Base-by-base conservation (phyloP, 768 basidiomycete genomes). In the Lentinula sp. region DNA sequence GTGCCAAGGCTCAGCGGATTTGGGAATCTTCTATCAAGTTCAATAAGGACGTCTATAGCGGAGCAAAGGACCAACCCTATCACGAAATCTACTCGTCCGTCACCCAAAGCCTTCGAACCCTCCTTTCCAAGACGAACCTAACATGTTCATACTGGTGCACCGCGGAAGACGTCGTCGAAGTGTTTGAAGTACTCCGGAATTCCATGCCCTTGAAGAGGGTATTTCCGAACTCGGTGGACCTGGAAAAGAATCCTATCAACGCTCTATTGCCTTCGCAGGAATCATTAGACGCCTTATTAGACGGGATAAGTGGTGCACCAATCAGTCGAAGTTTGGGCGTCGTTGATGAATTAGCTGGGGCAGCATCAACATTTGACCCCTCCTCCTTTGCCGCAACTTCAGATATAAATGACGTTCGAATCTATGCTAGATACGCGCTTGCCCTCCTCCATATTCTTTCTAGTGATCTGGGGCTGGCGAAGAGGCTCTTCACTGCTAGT, bases 351-450 rank as follows among this genome's bases (percentile, higher is more conserved):
- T 33, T 56, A 12, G 55, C 77, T 83, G 1, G 77, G 86, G 15
- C 76, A 90, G 35, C 83, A 84, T 7, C 81, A 85, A 0, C 32
- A 15, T 56, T 61, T 53, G 58, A 67, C 1, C 67, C 74, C 1
- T 60, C 66, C 3, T 70, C 72, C 36, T 60, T 62, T 2, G 60
- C 65, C 41, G 33, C 62, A 35, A 32, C 10, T 42, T 33, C 43
- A 36, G 16, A 36, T 7, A 6, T 12, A 2, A 71, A 72, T 35
- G 85, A 93, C 65, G 67, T 66, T 18, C 71, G 74, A 15, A 87
- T 89, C 0, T 93, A 93, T 68, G 84, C 86, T 2, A 84, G 94
- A 16, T 74, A 79, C 4, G 78, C 85, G 12, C 70, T 72, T 39
- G 85, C 85, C 0, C 71, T 91, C 4, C 70, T 92, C 2, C 74